phyloP scores from a whole-genome alignment of 2,329 filamentous ascomycete genomes.

The Neofusicoccum ribis region DNA sequence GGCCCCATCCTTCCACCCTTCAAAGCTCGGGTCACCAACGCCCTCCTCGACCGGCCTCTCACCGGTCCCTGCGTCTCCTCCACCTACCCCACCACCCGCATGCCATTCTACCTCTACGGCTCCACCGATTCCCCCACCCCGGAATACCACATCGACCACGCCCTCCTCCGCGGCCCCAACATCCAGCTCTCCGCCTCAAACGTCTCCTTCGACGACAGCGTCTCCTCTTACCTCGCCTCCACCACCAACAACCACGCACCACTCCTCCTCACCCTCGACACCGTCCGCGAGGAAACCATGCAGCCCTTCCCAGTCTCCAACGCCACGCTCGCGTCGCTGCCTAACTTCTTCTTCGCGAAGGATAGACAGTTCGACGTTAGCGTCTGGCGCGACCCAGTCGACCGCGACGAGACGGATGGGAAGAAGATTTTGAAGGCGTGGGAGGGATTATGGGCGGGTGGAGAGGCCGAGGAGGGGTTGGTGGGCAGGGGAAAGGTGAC shows the following conservation, averaged over 20 bases:
- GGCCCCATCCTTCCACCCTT: constrained; percentile 30
- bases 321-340: constrained; percentile 20
- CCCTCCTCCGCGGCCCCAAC: constrained; percentile 47
- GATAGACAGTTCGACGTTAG: not conserved
- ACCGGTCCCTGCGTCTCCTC: constrained; percentile 37
- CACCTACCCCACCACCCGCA: constrained; percentile 38
- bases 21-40: constrained; percentile 23
- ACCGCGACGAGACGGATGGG: not conserved
- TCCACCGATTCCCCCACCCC: constrained; percentile 24
- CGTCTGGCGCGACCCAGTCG: not conserved
- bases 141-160: constrained; percentile 46
- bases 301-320: constrained; percentile 38
- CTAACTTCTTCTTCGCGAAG: not conserved
- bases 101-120: constrained; percentile 51
- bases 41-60: constrained; percentile 35
- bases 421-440: not conserved
- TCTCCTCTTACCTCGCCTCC: not conserved
- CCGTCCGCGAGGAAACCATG: constrained; percentile 40
- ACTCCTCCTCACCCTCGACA: constrained; percentile 34
- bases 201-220: not conserved
- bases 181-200: constrained; percentile 34
- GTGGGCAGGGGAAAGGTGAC: not conserved
- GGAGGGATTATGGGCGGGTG: not conserved
- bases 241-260: not conserved
- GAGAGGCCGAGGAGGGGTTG: not conserved